phyloP scores from a whole-genome alignment of 805 yeast species.

The Naumovozyma castellii region DNA sequence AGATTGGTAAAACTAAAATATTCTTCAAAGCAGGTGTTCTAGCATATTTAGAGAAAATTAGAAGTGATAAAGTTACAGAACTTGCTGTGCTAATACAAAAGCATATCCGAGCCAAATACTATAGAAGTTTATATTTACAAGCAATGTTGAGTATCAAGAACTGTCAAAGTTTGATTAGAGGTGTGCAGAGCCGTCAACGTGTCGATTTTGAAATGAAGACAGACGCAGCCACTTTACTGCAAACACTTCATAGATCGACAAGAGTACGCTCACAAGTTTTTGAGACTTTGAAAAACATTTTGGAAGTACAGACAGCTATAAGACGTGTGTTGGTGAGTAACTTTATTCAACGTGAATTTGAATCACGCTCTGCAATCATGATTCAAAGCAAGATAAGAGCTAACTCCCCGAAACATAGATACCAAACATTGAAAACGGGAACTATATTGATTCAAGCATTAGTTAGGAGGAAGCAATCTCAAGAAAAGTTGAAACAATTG shows the following conservation, averaged over 20 bases:
- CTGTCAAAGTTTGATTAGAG: constrained; percentile 61
- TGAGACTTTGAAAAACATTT: constrained; percentile 16
- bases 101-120: constrained; percentile 56
- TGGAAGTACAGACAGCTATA: constrained; percentile 37
- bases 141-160: constrained; percentile 44
- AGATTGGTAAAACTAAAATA: constrained; percentile 85
- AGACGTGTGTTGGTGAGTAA: constrained; percentile 42
- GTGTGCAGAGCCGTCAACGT: constrained; percentile 47
- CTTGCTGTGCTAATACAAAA: constrained; percentile 83
- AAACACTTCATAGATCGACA: constrained; percentile 52
- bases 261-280: constrained; percentile 33
- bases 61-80: constrained; percentile 63
- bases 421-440: constrained; percentile 41
- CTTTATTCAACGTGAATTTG: constrained; percentile 37
- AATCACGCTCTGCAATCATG: constrained; percentile 47
- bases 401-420: constrained; percentile 23
- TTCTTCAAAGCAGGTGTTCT: constrained; percentile 96
- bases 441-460: constrained; percentile 61
- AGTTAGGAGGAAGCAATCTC: constrained; percentile 64
- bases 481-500: constrained; percentile 40
- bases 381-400: constrained; percentile 69
- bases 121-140: constrained; percentile 51
- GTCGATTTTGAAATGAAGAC: constrained; percentile 48
- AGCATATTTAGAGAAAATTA: constrained; percentile 77
- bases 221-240: constrained; percentile 63